Evolutionary conservation across 805 yeast species (phyloP), one percentile per base, ranked within the genome.

Genomic region (Candida insectorum): DNA sequence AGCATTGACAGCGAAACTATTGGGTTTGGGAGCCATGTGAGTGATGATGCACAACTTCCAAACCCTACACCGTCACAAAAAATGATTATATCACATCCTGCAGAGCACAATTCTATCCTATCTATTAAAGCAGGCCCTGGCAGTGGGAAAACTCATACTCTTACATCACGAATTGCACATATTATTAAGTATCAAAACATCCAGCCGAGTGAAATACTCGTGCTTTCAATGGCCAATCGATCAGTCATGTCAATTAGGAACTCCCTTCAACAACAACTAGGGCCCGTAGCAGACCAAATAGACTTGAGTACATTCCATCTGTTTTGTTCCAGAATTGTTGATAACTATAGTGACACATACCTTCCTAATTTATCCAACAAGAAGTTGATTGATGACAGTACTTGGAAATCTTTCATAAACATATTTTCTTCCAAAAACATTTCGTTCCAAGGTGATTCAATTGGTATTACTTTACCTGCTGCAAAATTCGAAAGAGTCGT

Each of bases 121-220:
- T 64, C 73, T 23, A 63, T 82, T 2, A 59, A 67, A 6, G 84
- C 88, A 0, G 87, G 87, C 0, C 87, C 89, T 0, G 88, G 89
- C 4, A 72, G 84, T 6, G 89, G 91, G 2, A 82, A 82, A 47
- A 80, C 88, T 0, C 59, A 62, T 21, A 80, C 87, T 0, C 44
- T 82, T 19, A 69, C 76, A 4, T 61, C 69, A 19, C 63, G 84
- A 39, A 63, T 82, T 0, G 72, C 72, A 2, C 61, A 70, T 37
- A 41, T 79, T 41, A 47, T 81, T 4, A 40, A 51, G 1, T 37
- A 58, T 9, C 54, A 54, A 2, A 49, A 48, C 2, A 45, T 75
- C 1, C 37, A 51, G 2, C 85, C 88, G 0, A 52, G 62, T 3
- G 77, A 79, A 32, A 71, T 84, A 4, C 49, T 82, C 22, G 77